Conservation (phyloP, 306 rosid genomes). For the Albizia julibrissin region DNA sequence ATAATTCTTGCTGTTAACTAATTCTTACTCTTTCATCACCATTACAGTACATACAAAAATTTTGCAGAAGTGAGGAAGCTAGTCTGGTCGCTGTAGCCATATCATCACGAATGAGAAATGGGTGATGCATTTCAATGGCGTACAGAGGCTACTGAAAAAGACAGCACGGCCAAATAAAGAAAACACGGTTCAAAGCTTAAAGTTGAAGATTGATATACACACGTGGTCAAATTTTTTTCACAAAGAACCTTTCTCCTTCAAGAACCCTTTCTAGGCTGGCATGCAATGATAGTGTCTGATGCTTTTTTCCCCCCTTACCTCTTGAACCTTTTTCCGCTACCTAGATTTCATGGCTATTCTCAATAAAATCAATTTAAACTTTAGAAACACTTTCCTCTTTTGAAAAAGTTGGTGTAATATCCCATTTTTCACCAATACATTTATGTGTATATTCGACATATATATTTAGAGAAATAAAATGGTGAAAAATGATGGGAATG, state of each 20-base stretch:
- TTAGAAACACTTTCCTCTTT: not conserved
- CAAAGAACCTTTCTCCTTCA: not conserved
- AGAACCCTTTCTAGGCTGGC: conserved; percentile 37
- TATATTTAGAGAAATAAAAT: too few species aligned
- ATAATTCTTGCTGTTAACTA: not conserved
- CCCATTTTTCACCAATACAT: too few species aligned
- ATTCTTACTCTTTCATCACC: not conserved
- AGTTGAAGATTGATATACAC: conserved; percentile 26
- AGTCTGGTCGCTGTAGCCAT: not conserved
- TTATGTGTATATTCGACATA: too few species aligned
- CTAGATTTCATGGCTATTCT: not conserved
- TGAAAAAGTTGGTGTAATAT: not conserved
- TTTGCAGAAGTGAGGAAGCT: not conserved
- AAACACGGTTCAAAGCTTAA: conserved; percentile 34
- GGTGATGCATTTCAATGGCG: conserved; percentile 7
- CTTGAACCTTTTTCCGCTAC: conserved; percentile 13
- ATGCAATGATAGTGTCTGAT: conserved; percentile 41
- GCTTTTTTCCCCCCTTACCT: not conserved
- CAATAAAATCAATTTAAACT: conserved; percentile 12
- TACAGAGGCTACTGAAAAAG: conserved; percentile 23
- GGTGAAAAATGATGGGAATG: too few species aligned
- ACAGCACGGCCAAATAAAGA: conserved; percentile 42
- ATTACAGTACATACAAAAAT: not conserved
- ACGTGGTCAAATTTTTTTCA: not conserved
- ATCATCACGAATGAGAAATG: not conserved